phyloP scores from a whole-genome alignment of 257 asterid genomes.

The Solanum corneliomulleri region DNA sequence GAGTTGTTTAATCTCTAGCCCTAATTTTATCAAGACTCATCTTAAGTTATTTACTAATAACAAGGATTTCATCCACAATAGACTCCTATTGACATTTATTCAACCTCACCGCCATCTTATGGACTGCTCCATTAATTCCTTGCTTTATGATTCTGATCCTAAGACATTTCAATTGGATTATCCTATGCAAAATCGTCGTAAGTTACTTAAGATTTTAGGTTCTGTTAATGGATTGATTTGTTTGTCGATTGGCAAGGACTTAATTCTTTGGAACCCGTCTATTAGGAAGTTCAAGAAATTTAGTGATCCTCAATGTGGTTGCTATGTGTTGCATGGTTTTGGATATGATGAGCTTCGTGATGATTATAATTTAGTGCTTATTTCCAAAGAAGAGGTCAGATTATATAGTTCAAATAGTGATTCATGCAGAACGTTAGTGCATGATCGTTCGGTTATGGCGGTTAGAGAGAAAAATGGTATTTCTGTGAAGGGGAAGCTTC shows the following conservation, averaged over 20 bases:
- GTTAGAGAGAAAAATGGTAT: slow-evolving; percentile 15
- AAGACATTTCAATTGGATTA: neutral
- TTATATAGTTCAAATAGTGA: slow-evolving; percentile 36
- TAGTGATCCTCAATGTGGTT: neutral
- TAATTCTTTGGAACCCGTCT: slow-evolving; percentile 20
- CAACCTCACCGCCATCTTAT: neutral
- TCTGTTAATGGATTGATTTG: slow-evolving; percentile 21
- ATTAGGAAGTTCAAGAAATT: neutral
- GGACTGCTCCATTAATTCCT: neutral
- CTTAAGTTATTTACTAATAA: no score
- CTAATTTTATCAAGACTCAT: no score
- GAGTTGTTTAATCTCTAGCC: no score
- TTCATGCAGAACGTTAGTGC: slow-evolving; percentile 29
- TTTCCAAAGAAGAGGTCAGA: slow-evolving; percentile 16
- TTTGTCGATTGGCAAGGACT: neutral
- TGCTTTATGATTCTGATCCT: neutral
- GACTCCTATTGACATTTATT: neutral
- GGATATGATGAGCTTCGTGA: slow-evolving; percentile 8
- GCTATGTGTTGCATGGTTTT: slow-evolving; percentile 8
- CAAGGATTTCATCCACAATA: neutral
- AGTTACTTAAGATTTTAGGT: slow-evolving; percentile 3
- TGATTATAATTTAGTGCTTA: slow-evolving; percentile 20
- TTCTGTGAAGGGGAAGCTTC: slow-evolving; percentile 1
- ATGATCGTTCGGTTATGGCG: slow-evolving; percentile 6
- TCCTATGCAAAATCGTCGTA: neutral